Evolutionary conservation across 345 rosid species (phyloP), one percentile per base, ranked within the genome.

Genomic region (Aurinia saxatilis): DNA sequence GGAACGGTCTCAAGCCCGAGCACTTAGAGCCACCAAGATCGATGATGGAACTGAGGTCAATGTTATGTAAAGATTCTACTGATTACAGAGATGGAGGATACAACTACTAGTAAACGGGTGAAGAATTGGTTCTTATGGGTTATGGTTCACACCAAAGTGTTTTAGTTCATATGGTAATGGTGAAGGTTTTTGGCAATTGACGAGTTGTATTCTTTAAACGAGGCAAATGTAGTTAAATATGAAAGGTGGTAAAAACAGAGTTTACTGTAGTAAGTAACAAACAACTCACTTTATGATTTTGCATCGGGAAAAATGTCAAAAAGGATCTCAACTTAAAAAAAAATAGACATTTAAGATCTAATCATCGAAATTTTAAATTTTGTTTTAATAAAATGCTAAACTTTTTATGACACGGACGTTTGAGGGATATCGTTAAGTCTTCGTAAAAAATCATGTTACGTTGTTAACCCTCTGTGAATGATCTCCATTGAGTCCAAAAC

Each of bases 11-110:
- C 13, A 85, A 84, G 52, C 80, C 67, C 1, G 91, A 82, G 61
- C 91, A 90, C 62, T 70, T 90, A 41, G 97, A 93, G 79, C 86
- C 88, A 6, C 97, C 99, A 0, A 80, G 88, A 50, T 90, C 96
- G 0, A 77, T 93, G 64, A 81, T 82, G 83, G 99, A 93, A 71
- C 87, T 87, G 10, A 75, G 91, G 5, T 89, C 99, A 0, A 87
- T 93, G 80, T 89, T 93, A 2, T 87, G 93, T 62, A 75, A 85
- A 74, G 95, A 90, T 68, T 84, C 83, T 41, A 75, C 78, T 14
- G 75, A 79, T 54, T 73, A 76, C 37, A 41, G 78, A 70, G 82
- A 78, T 41, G 61, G 78, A 45, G 58, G 77, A 34, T 83, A 82
- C 63, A 73, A 73, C 64, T 79, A 76, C 36, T 65, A 63, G 53